These are phyloP conservation scores for Fusarium sp. DNA, from an alignment of 2,329 filamentous ascomycete genomes.

Conservation along the genomic window DNA sequence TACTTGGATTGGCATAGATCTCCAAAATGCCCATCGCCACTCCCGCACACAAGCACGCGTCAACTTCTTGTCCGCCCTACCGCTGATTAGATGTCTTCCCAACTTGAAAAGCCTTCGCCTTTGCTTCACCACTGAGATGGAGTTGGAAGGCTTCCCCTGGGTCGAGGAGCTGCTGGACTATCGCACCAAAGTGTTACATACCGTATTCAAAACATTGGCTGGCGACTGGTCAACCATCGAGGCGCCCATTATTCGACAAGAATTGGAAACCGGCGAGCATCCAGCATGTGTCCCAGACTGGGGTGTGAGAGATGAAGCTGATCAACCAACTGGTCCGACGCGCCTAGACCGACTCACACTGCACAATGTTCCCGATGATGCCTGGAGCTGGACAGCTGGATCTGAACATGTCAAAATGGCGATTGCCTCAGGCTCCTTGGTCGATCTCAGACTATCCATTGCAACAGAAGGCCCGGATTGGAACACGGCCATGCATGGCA, in stretches of 20 bases:
- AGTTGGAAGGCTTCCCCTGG: background rate
- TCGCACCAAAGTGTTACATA: background rate
- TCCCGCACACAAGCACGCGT: background rate
- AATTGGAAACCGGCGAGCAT: background rate
- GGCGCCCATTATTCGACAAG: background rate
- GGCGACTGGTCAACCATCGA: background rate
- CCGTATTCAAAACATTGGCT: background rate
- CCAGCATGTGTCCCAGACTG: background rate
- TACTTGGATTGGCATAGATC: background rate
- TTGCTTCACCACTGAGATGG: background rate
- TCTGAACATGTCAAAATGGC: background rate
- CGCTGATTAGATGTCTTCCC: background rate
- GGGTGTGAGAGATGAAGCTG: background rate
- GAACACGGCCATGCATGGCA: background rate
- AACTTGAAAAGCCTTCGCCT: background rate
- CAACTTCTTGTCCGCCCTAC: background rate
- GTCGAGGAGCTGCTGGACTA: background rate
- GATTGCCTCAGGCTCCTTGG: background rate
- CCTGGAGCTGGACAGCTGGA: background rate
- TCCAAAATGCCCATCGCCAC: background rate
- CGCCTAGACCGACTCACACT: background rate
- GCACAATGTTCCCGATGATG: background rate
- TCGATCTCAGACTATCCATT: background rate
- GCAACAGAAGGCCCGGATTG: background rate
- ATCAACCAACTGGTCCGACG: background rate